These are phyloP conservation scores for Russula lepida DNA, from an alignment of 768 basidiomycete species.

Conservation along the genomic window DNA sequence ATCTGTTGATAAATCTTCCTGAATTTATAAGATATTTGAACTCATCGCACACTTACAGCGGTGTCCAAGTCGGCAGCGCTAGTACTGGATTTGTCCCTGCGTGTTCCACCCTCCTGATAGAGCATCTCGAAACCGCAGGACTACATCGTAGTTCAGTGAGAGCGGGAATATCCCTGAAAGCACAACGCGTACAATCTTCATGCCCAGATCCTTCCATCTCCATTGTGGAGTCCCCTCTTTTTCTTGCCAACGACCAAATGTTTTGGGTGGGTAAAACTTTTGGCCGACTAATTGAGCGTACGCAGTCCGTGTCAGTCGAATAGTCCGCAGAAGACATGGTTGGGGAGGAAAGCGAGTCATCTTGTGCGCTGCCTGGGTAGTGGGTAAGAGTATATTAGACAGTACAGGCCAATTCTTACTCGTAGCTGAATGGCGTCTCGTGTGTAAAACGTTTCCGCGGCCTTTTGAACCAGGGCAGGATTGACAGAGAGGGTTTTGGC, in stretches of 20 bases:
- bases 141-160: slow-evolving; percentile 31
- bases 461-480: slow-evolving; percentile 72
- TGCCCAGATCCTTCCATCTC: slow-evolving; percentile 78
- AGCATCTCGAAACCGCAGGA: slow-evolving; percentile 97
- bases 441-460: slow-evolving; percentile 91
- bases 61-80: slow-evolving; percentile 33
- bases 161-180: background rate
- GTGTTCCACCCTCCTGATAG: slow-evolving; percentile 73
- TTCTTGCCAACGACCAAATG: slow-evolving; percentile 71
- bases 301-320: slow-evolving; percentile 80
- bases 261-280: slow-evolving; percentile 84
- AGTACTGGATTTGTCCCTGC: slow-evolving; percentile 33
- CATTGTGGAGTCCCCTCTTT: slow-evolving; percentile 55
- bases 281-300: slow-evolving; percentile 93
- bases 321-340: slow-evolving; percentile 47
- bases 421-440: slow-evolving; percentile 86
- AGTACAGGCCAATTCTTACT: slow-evolving; percentile 38
- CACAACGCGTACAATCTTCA: slow-evolving; percentile 68
- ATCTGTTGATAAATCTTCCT: slow-evolving; percentile 30
- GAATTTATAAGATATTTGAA: background rate
- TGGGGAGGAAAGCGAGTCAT: slow-evolving; percentile 87
- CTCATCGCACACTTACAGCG: slow-evolving; percentile 36
- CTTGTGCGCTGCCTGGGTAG: slow-evolving; percentile 63
- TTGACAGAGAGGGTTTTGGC: slow-evolving; percentile 58
- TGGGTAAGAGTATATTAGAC: background rate